phyloP scores from a whole-genome alignment of 306 rosid genomes.

The Cyclanthera cordifolia region DNA sequence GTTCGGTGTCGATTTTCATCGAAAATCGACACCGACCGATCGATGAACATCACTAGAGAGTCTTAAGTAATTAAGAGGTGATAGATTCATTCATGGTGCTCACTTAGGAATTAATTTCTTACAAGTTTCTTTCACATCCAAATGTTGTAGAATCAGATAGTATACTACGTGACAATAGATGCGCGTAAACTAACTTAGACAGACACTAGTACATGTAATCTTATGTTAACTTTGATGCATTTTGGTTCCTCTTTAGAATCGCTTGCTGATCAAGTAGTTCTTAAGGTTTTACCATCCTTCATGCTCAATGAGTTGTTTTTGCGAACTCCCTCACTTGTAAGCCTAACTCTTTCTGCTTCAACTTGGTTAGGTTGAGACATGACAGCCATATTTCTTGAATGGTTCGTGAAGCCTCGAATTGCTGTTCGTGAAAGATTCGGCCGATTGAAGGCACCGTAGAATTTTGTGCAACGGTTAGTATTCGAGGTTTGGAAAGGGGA shows the following conservation, averaged over 20 bases:
- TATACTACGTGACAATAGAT: too few relatives aligned
- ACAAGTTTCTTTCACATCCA: too few relatives aligned
- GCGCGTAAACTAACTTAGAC: too few relatives aligned
- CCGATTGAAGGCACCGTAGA: neutral
- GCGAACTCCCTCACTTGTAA: neutral
- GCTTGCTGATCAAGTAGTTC: neutral
- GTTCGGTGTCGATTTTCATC: too few relatives aligned
- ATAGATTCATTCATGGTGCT: too few relatives aligned
- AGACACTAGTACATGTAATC: too few relatives aligned
- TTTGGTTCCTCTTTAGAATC: neutral
- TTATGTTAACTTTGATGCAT: neutral
- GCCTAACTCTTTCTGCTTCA: neutral
- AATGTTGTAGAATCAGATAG: too few relatives aligned
- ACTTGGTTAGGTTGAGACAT: neutral
- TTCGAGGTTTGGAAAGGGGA: slow-evolving; percentile 12
- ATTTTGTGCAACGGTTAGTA: neutral
- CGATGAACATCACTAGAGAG: too few relatives aligned
- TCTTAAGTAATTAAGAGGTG: too few relatives aligned
- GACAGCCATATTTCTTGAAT: neutral
- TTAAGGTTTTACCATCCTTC: neutral
- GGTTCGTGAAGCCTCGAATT: neutral
- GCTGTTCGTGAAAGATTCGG: neutral
- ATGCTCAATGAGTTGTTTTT: neutral
- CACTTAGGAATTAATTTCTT: too few relatives aligned
- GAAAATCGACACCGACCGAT: too few relatives aligned